Evolutionary conservation across 2,329 filamentous ascomycete species (phyloP), one percentile per base, ranked within the genome.

Genomic region (Fragosphaeria purpurea): DNA sequence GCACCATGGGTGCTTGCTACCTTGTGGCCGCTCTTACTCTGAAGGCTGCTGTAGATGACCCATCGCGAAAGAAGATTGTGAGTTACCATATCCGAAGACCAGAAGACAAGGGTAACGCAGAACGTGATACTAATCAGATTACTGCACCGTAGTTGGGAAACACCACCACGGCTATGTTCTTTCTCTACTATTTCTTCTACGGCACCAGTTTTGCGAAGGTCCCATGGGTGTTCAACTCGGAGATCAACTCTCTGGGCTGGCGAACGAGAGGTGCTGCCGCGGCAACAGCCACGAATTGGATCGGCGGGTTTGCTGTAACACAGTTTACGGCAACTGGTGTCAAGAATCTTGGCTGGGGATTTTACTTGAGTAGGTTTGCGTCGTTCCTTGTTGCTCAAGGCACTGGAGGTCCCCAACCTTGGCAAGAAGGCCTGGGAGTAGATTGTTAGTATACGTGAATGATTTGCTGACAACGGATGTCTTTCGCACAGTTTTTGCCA

Each of bases 321-420:
- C 69, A 72, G 54, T 69, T 70, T 54, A 73, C 70, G n/a, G 70
- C 70, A 48, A 59, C 65, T 4, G 69, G 67, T 1, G 62, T 70
- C 22, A 61, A 69, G 35, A 65, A 67, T 51, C 57, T 73, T 1
- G 56, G 59, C 5, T 73, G 69, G 68, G 61, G 60, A 0, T 71
- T 72, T 52, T 72, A 69, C 49, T 58, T 68, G n/a, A 64, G 66
- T 70, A 60, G 57, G 81, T 60, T 37, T 11, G 5, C 9, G 22
- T 22, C 22, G 22, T 22, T 22, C 22, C 22, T 22, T 22, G 22
- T 22, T 22, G 22, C 22, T 22, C 22, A 22, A 22, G 22, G 3
- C 22, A 22, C 22, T 22, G 22, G 22, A 22, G 3, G 22, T 22
- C 22, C 22, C 22, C 22, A 3, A 22, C 22, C 22, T 22, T 22